These are phyloP conservation scores for Exophiala alcalophila DNA, from an alignment of 2,329 filamentous ascomycete genomes.

Conservation along the genomic window DNA sequence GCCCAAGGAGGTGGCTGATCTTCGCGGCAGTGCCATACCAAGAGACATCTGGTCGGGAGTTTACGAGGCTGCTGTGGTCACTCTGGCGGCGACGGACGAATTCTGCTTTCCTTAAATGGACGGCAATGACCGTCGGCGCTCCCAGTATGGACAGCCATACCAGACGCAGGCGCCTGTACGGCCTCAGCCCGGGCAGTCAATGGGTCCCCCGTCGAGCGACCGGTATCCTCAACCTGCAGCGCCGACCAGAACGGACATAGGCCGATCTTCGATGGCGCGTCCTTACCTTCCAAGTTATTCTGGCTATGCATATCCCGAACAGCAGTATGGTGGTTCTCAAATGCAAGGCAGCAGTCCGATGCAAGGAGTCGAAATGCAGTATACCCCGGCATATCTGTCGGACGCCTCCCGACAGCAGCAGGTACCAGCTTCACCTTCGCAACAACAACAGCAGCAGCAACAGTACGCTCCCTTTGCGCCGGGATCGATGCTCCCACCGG, in stretches of 20 bases:
- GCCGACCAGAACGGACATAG: constrained; percentile 38
- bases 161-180: constrained; percentile 47
- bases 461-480: constrained; percentile 56
- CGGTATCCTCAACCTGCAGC: constrained; percentile 45
- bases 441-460: constrained; percentile 59
- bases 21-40: constrained; percentile 6
- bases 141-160: constrained; percentile 70
- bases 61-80: constrained; percentile 11
- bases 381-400: constrained; percentile 64
- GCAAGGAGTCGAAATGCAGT: constrained; percentile 57
- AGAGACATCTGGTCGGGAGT: constrained; percentile 1
- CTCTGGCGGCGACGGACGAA: constrained; percentile 26
- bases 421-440: constrained; percentile 36
- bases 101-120: constrained; percentile 60
- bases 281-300: constrained; percentile 40
- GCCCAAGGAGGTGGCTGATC: constrained; percentile 12
- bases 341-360: constrained; percentile 46
- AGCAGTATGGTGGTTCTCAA: constrained; percentile 55
- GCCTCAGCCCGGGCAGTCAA: constrained; percentile 32
- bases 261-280: constrained; percentile 38
- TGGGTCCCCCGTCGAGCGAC: constrained; percentile 45
- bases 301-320: constrained; percentile 56
- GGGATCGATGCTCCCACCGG: constrained; percentile 65
- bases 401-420: constrained; percentile 34
- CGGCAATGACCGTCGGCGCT: constrained; percentile 68